A percentile compares a stretch with the other conserved stretches of the same genome.
Evolutionary conservation across 2,329 filamentous ascomycete genomes (phyloP).

Genomic region (Ceratocystis diversiconidia): DNA sequence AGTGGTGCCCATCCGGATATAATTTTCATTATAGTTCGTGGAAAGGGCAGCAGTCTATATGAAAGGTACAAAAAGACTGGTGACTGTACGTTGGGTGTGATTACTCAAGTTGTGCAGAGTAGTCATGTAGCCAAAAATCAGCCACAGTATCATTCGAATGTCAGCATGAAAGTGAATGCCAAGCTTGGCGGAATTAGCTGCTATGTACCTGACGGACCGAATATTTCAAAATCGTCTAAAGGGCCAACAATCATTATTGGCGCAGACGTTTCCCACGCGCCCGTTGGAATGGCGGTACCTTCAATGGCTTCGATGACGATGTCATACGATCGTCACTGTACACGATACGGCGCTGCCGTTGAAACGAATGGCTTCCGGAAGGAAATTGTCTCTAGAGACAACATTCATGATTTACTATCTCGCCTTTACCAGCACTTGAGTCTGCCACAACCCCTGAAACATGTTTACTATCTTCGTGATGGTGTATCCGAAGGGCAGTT

Average conservation of each 20-base stretch:
- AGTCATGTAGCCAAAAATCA: constrained; percentile 56
- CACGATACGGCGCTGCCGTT: constrained; percentile 63
- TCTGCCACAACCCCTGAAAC: neutral
- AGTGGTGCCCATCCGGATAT: neutral
- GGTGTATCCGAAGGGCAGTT: constrained; percentile 85
- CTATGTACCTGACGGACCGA: constrained; percentile 26
- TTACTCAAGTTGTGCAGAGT: constrained; percentile 68
- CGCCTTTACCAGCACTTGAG: constrained; percentile 43
- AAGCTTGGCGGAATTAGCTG: constrained; percentile 79
- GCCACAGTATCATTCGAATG: constrained; percentile 81
- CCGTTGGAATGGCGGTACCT: constrained; percentile 48
- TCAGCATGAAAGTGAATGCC: constrained; percentile 91
- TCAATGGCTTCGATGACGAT: constrained; percentile 84
- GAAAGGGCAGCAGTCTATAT: constrained; percentile 49
- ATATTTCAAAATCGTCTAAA: neutral
- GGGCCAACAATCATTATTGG: constrained; percentile 65
- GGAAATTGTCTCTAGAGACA: constrained; percentile 60
- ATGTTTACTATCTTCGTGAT: constrained; percentile 80
- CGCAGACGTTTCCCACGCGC: constrained; percentile 75
- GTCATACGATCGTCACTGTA: constrained; percentile 55
- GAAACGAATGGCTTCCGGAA: constrained; percentile 71
- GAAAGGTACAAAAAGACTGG: constrained; percentile 77
- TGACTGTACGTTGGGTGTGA: constrained; percentile 71
- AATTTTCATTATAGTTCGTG: constrained; percentile 26
- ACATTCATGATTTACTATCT: constrained; percentile 51